Evolutionary conservation across 2,329 filamentous ascomycete species (phyloP), one percentile per base, ranked within the genome.

Genomic region (Calonectria leucothoes): DNA sequence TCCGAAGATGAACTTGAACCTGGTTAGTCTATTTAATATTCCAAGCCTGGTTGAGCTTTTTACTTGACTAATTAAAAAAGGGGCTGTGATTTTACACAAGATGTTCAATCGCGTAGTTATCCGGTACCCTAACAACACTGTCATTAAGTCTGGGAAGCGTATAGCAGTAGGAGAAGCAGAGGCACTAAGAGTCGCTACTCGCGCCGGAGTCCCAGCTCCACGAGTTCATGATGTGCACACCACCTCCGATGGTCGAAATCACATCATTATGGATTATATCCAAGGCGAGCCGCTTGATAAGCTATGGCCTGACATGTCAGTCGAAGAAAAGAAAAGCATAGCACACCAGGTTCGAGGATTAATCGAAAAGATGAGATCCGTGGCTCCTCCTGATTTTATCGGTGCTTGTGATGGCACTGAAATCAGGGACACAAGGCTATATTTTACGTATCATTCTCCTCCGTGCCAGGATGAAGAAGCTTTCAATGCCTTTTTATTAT

Each of bases 401-500:
- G 80, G 81, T 25, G 74, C 73, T 14, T 83, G 80, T 69, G 79
- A 79, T 55, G 77, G 78, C 14, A 75, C 51, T 1, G 76, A 80
- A 31, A 79, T 83, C 27, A 75, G 80, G 11, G 82, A 83, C 39
- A 78, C 75, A 0, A 77, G 80, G 0, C 17, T 73, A 1, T 69
- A 76, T 65, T 74, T 73, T 10, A 79, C 78, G 0, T 78, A 80
- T 66, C 70, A 75, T 35, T 72, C 73, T 2, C 76, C 78, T 0
- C 57, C 75, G 5, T 83, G 79, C 59, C 35, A 5, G 10, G 70
- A 78, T 55, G 78, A 82, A 59, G 10, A 57, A 1, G 76, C 39
- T 4, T 82, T 82, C 70, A 82, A 83, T 52, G 72, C 75, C 0
- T 82, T 76, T 66, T 55, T 83, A 0, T 25, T 80, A 27, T 74